Percentiles rank a stretch among this genome's conserved stretches.
Evolutionary conservation across 2,329 filamentous ascomycete genomes (phyloP).

Genomic region (Colletotrichum sidae): DNA sequence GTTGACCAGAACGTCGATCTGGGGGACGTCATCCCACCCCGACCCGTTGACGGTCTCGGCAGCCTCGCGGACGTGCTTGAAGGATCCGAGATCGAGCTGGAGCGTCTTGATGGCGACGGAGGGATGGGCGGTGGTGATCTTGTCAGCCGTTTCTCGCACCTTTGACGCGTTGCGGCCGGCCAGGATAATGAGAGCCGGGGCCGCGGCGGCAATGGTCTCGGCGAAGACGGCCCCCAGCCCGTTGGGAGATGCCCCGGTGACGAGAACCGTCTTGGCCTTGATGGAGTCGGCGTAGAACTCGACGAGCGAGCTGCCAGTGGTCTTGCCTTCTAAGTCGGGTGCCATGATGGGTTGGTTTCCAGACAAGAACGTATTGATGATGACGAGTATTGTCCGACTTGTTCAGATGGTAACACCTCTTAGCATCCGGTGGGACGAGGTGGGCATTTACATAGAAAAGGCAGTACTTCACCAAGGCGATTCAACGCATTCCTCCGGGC

Average conservation of each 20-base stretch:
- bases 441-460: no score
- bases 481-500: no score
- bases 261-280: constrained; percentile 52
- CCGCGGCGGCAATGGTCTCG: constrained; percentile 51
- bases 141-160: constrained; percentile 50
- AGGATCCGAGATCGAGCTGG: constrained; percentile 53
- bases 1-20: constrained; percentile 56
- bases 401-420: no score
- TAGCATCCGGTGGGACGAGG: no score
- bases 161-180: constrained; percentile 57
- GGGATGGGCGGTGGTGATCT: constrained; percentile 47
- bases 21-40: constrained; percentile 45
- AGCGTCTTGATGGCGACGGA: constrained; percentile 48
- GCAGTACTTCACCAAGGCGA: no score
- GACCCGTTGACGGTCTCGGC: constrained; percentile 48
- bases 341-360: constrained; percentile 11
- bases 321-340: constrained; percentile 11
- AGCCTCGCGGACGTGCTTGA: constrained; percentile 52
- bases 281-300: constrained; percentile 46
- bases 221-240: constrained; percentile 53
- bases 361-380: not conserved
- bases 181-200: constrained; percentile 57
- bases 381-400: no score
- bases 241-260: constrained; percentile 55
- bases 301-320: constrained; percentile 44